These are phyloP conservation scores for Vitis cinerea DNA, from an alignment of 164 flowering plant genomes.

Conservation along the genomic window DNA sequence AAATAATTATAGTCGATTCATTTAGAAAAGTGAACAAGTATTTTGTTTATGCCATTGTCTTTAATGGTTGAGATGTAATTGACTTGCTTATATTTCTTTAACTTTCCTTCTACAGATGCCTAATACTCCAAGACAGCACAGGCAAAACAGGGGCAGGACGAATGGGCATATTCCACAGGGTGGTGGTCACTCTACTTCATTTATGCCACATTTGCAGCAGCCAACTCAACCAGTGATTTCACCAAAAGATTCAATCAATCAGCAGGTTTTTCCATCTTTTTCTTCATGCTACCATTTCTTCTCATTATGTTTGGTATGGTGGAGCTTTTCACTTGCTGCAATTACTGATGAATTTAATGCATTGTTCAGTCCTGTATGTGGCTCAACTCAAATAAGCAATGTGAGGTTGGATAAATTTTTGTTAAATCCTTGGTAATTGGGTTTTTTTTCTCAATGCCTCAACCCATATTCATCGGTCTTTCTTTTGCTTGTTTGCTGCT, in stretches of 20 bases:
- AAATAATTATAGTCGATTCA: not conserved
- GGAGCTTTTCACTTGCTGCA: not conserved
- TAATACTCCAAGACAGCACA: constrained; percentile 42
- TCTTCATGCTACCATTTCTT: not conserved
- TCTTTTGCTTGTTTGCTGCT: too few relatives aligned
- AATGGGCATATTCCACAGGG: constrained; percentile 46
- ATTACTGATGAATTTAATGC: too few relatives aligned
- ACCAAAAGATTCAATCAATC: constrained; percentile 50
- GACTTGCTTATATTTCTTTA: not conserved
- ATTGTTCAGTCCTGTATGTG: too few relatives aligned
- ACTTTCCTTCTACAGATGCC: constrained; percentile 40
- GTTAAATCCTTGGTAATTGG: too few relatives aligned
- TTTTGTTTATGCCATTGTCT: not conserved
- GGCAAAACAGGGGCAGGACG: constrained; percentile 64
- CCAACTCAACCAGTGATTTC: constrained; percentile 26
- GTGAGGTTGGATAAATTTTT: too few relatives aligned
- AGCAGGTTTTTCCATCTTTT: constrained; percentile 44
- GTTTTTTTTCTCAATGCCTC: too few relatives aligned
- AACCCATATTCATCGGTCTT: too few relatives aligned
- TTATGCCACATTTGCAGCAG: constrained; percentile 39
- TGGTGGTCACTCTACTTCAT: constrained; percentile 34
- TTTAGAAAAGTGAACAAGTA: not conserved
- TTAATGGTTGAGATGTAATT: not conserved
- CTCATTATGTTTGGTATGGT: not conserved
- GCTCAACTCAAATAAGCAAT: too few relatives aligned